phyloP scores from a whole-genome alignment of 345 rosid genomes.

The Camelina neglecta region DNA sequence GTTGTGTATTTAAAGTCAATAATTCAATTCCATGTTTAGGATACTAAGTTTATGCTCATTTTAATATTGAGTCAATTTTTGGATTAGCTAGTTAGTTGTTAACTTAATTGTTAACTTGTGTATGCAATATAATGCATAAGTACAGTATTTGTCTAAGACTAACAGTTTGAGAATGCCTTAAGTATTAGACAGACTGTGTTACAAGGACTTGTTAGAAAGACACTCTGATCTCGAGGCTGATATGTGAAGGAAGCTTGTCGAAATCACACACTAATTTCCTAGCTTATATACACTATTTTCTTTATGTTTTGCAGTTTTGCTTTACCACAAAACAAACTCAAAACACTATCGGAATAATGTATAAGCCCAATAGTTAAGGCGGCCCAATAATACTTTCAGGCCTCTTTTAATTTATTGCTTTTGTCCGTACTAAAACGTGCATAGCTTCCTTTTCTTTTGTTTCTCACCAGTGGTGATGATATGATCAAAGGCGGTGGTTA shows the following conservation, averaged over 20 bases:
- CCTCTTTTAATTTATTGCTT: background rate
- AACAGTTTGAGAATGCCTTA: background rate
- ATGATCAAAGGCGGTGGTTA: slow-evolving; percentile 53
- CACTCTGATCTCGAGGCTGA: no score
- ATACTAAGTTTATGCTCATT: background rate
- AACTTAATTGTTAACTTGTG: no score
- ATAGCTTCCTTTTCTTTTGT: no score
- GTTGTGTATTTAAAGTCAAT: background rate
- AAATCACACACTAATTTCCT: no score
- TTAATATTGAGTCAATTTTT: background rate
- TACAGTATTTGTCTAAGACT: background rate
- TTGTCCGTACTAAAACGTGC: no score
- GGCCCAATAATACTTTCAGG: slow-evolving; percentile 5
- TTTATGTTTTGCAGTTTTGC: no score
- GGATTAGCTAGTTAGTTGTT: background rate
- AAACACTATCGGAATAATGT: background rate
- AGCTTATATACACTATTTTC: no score
- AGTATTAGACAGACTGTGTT: background rate
- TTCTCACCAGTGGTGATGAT: no score
- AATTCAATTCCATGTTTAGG: background rate
- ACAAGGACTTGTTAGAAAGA: no score
- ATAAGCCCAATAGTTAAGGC: background rate
- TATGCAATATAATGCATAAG: no score
- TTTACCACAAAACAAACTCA: no score
- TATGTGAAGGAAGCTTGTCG: no score